phyloP scores from a whole-genome alignment of 1,284 basidiomycete genomes.

The Tylopilus orsonianus region DNA sequence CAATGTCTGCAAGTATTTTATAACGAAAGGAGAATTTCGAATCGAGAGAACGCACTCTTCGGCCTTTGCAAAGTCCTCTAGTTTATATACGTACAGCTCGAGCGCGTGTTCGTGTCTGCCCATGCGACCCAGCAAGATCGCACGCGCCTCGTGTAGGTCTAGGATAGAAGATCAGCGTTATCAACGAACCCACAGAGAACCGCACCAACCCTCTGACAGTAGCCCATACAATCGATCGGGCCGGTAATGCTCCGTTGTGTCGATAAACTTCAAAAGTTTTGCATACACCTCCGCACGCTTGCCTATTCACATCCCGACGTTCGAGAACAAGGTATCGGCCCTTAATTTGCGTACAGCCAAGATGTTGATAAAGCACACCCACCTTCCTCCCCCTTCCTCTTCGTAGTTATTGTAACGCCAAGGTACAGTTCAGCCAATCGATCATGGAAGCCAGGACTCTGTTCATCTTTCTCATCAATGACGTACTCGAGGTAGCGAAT shows the following conservation, averaged over 20 bases:
- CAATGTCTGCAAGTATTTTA: slow-evolving; percentile 67
- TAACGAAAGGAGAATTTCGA: neutral
- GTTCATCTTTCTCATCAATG: slow-evolving; percentile 73
- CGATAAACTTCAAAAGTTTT: slow-evolving; percentile 79
- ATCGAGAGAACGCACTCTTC: slow-evolving; percentile 66
- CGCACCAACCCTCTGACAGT: slow-evolving; percentile 68
- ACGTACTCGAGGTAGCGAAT: slow-evolving; percentile 87
- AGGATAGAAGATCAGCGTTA: neutral
- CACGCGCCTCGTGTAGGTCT: slow-evolving; percentile 87
- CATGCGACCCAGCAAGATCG: slow-evolving; percentile 85
- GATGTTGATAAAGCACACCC: slow-evolving; percentile 25
- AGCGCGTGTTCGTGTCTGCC: slow-evolving; percentile 92
- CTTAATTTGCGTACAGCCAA: neutral
- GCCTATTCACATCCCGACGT: slow-evolving; percentile 31
- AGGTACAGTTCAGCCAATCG: slow-evolving; percentile 87
- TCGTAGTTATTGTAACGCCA: slow-evolving; percentile 55
- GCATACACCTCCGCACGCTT: slow-evolving; percentile 51
- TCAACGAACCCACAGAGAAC: neutral
- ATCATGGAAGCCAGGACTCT: slow-evolving; percentile 75
- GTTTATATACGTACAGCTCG: slow-evolving; percentile 86
- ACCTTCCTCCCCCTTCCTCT: slow-evolving; percentile 57
- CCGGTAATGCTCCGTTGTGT: slow-evolving; percentile 69
- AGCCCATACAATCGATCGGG: slow-evolving; percentile 79
- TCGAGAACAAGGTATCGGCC: neutral
- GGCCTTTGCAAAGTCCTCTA: slow-evolving; percentile 81